These are phyloP conservation scores for Herpetomonas muscarum DNA, from an alignment of 208 protist genomes.

Conservation along the genomic window DNA sequence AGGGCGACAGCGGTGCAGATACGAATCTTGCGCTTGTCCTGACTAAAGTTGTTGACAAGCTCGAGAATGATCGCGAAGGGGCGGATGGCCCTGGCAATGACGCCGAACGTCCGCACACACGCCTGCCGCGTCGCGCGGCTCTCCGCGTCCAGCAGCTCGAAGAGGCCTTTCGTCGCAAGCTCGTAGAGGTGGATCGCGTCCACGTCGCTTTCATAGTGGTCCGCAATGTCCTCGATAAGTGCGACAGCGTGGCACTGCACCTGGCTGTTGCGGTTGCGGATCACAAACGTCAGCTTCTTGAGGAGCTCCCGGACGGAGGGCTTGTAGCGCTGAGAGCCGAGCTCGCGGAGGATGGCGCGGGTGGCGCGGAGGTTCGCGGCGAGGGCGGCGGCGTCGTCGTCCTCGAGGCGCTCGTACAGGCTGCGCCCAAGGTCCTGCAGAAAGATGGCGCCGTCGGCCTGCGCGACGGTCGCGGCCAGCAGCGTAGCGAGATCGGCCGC, in stretches of 20 bases:
- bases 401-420: constrained; percentile 97
- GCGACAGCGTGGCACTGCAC: constrained; percentile 98
- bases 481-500: constrained; percentile 94
- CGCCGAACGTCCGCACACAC: constrained; percentile 98
- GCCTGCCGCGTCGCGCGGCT: constrained; percentile 96
- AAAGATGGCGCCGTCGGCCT: constrained; percentile 92
- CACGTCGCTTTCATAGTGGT: constrained; percentile 70
- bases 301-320: constrained; percentile 97
- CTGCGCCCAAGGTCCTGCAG: constrained; percentile 95
- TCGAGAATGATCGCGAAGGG: constrained; percentile 99
- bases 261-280: constrained; percentile 98
- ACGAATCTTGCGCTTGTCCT: constrained; percentile 99
- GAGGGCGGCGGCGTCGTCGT: constrained; percentile 97
- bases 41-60: constrained; percentile 98
- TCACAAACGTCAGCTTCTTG: constrained; percentile 97
- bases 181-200: constrained; percentile 93
- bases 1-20: constrained; percentile 99
- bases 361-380: constrained; percentile 95
- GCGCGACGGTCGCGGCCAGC: constrained; percentile 94
- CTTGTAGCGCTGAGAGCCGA: constrained; percentile 96
- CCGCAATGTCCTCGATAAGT: constrained; percentile 97
- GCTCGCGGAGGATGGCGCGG: constrained; percentile 96
- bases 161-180: constrained; percentile 98
- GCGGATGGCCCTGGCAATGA: constrained; percentile 98
- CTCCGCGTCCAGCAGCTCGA: constrained; percentile 99